These are phyloP conservation scores for Lactarius sanguifluus DNA, from an alignment of 768 basidiomycete species.

Conservation along the genomic window DNA sequence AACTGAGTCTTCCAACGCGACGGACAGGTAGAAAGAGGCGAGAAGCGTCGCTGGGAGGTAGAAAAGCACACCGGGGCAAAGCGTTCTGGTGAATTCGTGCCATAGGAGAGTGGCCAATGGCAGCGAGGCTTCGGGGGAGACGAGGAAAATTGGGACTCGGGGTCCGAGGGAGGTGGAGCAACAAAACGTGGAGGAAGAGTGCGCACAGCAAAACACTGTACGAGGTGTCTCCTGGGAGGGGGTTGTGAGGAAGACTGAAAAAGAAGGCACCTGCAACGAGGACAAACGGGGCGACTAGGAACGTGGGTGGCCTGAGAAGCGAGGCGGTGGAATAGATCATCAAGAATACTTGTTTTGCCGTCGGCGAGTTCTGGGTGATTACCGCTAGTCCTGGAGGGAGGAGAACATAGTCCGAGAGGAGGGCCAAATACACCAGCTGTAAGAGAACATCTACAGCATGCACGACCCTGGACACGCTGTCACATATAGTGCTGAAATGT, in stretches of 20 bases:
- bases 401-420: slow-evolving; percentile 39
- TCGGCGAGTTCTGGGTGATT: slow-evolving; percentile 32
- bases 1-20: slow-evolving; percentile 44
- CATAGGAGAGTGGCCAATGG: slow-evolving; percentile 48
- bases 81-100: slow-evolving; percentile 39
- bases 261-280: slow-evolving; percentile 46
- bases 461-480: slow-evolving; percentile 38
- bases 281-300: slow-evolving; percentile 38
- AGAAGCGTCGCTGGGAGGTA: slow-evolving; percentile 51
- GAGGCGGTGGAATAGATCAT: slow-evolving; percentile 43
- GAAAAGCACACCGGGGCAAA: slow-evolving; percentile 45
- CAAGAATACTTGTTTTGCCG: slow-evolving; percentile 41
- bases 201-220: slow-evolving; percentile 46
- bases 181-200: slow-evolving; percentile 43
- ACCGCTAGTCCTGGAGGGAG: slow-evolving; percentile 41
- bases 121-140: slow-evolving; percentile 41
- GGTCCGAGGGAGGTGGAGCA: slow-evolving; percentile 46
- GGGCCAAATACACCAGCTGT: slow-evolving; percentile 42
- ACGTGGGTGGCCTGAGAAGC: slow-evolving; percentile 37
- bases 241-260: slow-evolving; percentile 43
- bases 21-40: slow-evolving; percentile 46
- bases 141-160: slow-evolving; percentile 49
- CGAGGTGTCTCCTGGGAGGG: slow-evolving; percentile 41
- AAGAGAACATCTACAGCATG: slow-evolving; percentile 46
- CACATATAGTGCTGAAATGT: neutral